Evolutionary conservation across 2,329 filamentous ascomycete genomes (phyloP).

Genomic region (Ceratocystis cubensis): DNA sequence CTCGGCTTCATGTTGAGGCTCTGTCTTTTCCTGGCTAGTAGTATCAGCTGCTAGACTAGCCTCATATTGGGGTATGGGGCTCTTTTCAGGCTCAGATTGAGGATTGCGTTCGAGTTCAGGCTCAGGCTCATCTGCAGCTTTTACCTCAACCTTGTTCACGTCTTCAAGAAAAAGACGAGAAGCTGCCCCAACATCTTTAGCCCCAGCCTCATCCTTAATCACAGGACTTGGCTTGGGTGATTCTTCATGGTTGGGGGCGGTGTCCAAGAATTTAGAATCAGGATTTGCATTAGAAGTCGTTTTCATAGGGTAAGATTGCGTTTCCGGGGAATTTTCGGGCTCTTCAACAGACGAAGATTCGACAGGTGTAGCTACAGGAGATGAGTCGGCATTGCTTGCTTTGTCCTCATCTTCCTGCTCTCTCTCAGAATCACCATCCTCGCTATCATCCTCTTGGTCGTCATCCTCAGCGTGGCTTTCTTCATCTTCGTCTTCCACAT

Average conservation of each 20-base stretch:
- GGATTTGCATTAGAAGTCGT: not conserved
- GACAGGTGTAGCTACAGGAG: not conserved
- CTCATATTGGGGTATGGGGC: not conserved
- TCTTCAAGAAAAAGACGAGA: not conserved
- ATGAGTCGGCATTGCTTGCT: not conserved
- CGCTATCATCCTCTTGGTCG: not conserved
- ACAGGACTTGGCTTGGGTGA: not conserved
- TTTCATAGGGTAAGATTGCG: slow-evolving; percentile 3
- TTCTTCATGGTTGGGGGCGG: not conserved
- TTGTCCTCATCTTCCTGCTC: not conserved
- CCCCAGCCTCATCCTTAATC: not conserved
- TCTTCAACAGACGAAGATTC: not conserved
- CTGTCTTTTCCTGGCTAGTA: not conserved
- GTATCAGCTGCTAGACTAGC: not conserved
- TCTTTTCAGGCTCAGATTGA: not conserved
- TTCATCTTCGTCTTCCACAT: not conserved
- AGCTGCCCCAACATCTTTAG: not conserved
- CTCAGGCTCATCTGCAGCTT: not conserved
- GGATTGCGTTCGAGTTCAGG: not conserved
- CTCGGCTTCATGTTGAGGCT: not conserved
- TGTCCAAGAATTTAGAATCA: not conserved
- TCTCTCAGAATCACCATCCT: not conserved
- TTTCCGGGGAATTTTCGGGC: not conserved
- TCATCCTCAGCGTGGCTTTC: not conserved
- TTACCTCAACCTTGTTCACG: not conserved